A percentile compares a stretch with the other conserved stretches of the same genome.
Evolutionary conservation across 2,329 filamentous ascomycete species (phyloP).

Genomic region (Akanthomyces muscarius): DNA sequence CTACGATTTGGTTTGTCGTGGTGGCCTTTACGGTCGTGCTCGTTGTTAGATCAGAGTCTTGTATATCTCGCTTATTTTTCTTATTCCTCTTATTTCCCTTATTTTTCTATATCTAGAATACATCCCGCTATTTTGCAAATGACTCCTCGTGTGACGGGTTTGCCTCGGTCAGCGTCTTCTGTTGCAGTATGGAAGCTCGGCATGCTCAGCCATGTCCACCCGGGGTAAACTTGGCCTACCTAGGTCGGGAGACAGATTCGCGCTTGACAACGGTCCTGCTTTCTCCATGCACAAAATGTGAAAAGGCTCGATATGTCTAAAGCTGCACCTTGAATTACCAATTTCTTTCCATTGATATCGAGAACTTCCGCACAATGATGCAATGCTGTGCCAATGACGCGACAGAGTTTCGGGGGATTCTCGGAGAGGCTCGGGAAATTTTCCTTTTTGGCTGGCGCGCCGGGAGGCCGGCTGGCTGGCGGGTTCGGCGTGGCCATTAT

Average conservation of each 20-base stretch:
- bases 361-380: neutral
- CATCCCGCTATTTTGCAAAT: too few relatives aligned
- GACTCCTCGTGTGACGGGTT: too few relatives aligned
- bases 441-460: neutral
- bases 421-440: constrained; percentile 13
- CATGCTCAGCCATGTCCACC: too few relatives aligned
- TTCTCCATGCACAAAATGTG: neutral
- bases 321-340: neutral
- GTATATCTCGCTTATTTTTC: too few relatives aligned
- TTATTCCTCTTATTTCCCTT: too few relatives aligned
- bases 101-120: too few relatives aligned
- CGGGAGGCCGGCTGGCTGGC: neutral
- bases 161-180: too few relatives aligned
- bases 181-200: too few relatives aligned
- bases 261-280: neutral
- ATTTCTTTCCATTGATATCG: neutral
- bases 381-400: constrained; percentile 1
- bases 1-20: too few relatives aligned
- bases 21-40: too few relatives aligned
- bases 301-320: neutral
- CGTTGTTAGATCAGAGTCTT: too few relatives aligned
- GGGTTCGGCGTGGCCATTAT: constrained; percentile 4
- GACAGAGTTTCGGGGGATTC: constrained; percentile 1
- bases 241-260: neutral
- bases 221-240: too few relatives aligned